These are phyloP conservation scores for Aureobasidium zeae DNA, from an alignment of 2,329 filamentous ascomycete species.

Conservation along the genomic window DNA sequence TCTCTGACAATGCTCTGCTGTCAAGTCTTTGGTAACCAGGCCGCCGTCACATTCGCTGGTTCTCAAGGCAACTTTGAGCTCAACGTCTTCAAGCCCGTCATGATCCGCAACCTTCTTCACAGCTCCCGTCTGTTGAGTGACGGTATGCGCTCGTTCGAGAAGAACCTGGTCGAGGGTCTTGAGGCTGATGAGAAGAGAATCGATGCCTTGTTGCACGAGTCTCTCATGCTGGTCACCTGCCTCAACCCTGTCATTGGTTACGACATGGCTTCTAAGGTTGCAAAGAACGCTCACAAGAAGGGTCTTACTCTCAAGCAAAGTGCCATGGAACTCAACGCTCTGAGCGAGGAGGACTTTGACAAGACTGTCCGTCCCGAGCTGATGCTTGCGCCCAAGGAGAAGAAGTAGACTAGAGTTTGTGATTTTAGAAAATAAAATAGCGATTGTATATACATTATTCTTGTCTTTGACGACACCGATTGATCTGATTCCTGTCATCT, in stretches of 20 bases:
- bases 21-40: constrained; percentile 96
- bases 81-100: constrained; percentile 96
- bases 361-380: constrained; percentile 82
- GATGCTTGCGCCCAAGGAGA: constrained; percentile 78
- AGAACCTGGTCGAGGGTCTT: constrained; percentile 79
- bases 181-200: constrained; percentile 94
- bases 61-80: constrained; percentile 98
- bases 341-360: constrained; percentile 86
- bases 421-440: constrained; percentile 1
- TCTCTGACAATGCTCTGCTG: constrained; percentile 95
- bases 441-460: too few relatives aligned
- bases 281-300: constrained; percentile 99
- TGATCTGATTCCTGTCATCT: too few relatives aligned
- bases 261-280: constrained; percentile 93
- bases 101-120: constrained; percentile 93
- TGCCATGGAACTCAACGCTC: constrained; percentile 82
- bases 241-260: constrained; percentile 96
- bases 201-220: constrained; percentile 81
- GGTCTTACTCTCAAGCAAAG: constrained; percentile 86
- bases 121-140: constrained; percentile 81
- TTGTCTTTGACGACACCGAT: too few relatives aligned
- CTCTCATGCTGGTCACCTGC: constrained; percentile 96
- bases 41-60: constrained; percentile 83
- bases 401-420: constrained; percentile 39
- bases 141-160: constrained; percentile 90